phyloP scores from a whole-genome alignment of 2,329 filamentous ascomycete species.

The Epichloe glyceriae region DNA sequence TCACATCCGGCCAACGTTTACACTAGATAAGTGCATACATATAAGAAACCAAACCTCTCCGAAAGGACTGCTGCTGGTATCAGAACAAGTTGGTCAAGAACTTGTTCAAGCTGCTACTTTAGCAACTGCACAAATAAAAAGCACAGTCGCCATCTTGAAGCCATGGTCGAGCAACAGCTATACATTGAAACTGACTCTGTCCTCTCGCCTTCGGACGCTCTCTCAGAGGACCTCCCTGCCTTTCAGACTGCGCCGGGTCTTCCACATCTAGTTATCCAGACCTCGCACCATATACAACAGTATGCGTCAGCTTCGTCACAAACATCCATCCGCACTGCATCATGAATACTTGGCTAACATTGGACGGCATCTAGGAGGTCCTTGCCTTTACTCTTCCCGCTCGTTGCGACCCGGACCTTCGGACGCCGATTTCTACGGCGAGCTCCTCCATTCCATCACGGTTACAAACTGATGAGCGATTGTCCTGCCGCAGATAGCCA shows the following conservation, averaged over 20 bases:
- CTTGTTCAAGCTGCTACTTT: neutral
- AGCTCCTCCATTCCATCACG: conserved; percentile 34
- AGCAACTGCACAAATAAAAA: neutral
- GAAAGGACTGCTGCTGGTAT: neutral
- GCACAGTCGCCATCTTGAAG: conserved; percentile 8
- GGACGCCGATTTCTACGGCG: conserved; percentile 38
- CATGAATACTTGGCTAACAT: neutral
- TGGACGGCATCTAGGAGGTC: conserved; percentile 12
- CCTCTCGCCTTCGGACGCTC: conserved; percentile 19
- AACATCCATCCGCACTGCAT: neutral
- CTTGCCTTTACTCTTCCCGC: conserved; percentile 21
- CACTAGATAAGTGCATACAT: neutral
- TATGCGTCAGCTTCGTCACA: conserved; percentile 13
- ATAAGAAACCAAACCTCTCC: neutral
- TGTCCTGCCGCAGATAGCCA: conserved; percentile 25
- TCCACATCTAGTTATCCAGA: conserved; percentile 17
- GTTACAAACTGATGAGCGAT: conserved; percentile 26
- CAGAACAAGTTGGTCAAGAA: neutral
- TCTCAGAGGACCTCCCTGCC: conserved; percentile 15
- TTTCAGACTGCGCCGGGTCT: conserved; percentile 15
- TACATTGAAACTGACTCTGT: conserved; percentile 17
- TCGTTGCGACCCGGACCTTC: conserved; percentile 30
- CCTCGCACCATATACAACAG: conserved; percentile 18
- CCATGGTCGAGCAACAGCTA: conserved; percentile 23
- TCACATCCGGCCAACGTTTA: neutral